A percentile compares a stretch with the other conserved stretches of the same genome.
Evolutionary conservation across 2,329 filamentous ascomycete species (phyloP).

Genomic region (Xylaria multiplex): DNA sequence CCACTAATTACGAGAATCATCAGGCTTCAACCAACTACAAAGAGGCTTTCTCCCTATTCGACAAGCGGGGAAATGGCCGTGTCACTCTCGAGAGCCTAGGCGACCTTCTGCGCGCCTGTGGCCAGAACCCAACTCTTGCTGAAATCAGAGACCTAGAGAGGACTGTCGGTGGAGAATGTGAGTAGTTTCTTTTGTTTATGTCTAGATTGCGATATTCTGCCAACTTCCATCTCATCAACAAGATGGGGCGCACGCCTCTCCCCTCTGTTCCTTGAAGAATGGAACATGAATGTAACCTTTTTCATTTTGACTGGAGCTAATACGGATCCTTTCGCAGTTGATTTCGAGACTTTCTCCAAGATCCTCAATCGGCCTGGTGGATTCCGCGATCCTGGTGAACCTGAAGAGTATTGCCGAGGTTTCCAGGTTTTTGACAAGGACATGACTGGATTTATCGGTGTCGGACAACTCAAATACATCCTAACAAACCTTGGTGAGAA

Average conservation of each 20-base stretch:
- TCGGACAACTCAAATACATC: conserved; percentile 97
- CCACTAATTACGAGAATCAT: conserved; percentile 47
- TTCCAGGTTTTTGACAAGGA: conserved; percentile 99
- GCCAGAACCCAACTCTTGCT: conserved; percentile 94
- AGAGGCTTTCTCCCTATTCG: conserved; percentile 99
- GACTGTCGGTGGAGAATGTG: conserved; percentile 89
- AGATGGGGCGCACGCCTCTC: not conserved
- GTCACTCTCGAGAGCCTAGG: conserved; percentile 87
- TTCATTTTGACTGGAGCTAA: conserved; percentile 14
- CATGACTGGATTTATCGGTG: conserved; percentile 96
- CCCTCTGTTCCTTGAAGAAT: too few species aligned
- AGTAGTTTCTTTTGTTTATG: conserved; percentile 55
- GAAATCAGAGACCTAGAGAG: conserved; percentile 95
- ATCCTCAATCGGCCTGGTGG: conserved; percentile 96
- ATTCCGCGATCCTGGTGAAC: conserved; percentile 97
- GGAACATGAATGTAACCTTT: not conserved
- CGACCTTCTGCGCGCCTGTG: conserved; percentile 93
- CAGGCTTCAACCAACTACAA: conserved; percentile 97
- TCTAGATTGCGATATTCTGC: not conserved
- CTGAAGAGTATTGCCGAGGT: conserved; percentile 96
- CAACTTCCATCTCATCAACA: not conserved
- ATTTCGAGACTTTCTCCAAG: conserved; percentile 97
- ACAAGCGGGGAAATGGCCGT: conserved; percentile 97
- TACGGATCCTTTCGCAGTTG: conserved; percentile 68
- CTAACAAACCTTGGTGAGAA: conserved; percentile 98